These are phyloP conservation scores for Hortiboletus rubellus DNA, from an alignment of 1,284 basidiomycete species.

Conservation along the genomic window DNA sequence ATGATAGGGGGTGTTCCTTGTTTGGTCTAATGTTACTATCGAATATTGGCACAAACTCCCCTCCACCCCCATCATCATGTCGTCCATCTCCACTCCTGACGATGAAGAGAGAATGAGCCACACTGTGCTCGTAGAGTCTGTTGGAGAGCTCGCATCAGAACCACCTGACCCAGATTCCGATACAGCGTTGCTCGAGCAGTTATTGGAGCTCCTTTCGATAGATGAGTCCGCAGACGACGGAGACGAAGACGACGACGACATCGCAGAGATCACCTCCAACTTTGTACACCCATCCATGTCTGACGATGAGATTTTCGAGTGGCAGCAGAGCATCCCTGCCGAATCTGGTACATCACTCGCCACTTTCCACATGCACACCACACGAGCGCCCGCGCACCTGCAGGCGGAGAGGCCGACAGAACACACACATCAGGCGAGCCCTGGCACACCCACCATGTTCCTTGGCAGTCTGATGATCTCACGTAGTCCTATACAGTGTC, in stretches of 20 bases:
- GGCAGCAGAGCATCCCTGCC: neutral
- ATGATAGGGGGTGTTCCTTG: constrained; percentile 5
- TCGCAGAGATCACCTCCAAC: neutral
- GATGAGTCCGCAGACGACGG: neutral
- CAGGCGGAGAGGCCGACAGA: neutral
- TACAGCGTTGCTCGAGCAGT: neutral
- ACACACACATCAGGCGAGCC: neutral
- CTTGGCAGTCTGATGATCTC: neutral
- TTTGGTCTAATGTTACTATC: neutral
- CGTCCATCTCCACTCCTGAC: neutral
- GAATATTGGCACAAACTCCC: neutral
- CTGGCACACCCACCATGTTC: neutral
- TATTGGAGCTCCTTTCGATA: neutral
- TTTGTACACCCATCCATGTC: neutral
- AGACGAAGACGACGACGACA: neutral
- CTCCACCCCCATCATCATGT: neutral
- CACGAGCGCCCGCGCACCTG: neutral
- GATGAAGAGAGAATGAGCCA: neutral
- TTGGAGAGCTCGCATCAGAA: neutral
- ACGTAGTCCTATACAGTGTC: neutral
- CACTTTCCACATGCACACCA: neutral
- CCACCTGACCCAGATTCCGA: neutral
- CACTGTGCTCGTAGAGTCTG: neutral
- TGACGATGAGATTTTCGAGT: neutral
- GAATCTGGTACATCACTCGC: neutral